phyloP scores from a whole-genome alignment of 129 eudicot species.

The Saposhnikovia divaricata region DNA sequence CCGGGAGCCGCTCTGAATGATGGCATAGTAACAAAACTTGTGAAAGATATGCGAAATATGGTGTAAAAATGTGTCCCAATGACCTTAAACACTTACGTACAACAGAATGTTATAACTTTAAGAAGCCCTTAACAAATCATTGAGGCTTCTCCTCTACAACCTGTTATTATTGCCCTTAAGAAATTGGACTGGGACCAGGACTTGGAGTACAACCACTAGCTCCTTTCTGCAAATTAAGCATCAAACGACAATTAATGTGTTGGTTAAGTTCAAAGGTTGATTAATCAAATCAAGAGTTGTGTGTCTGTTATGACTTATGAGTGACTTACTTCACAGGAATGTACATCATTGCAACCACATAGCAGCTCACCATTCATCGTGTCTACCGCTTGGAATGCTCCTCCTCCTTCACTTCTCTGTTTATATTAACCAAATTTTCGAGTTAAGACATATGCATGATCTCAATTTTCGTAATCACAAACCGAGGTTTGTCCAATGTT shows the following conservation, averaged over 20 bases:
- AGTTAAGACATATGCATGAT: background rate
- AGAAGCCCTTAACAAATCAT: background rate
- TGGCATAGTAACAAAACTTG: background rate
- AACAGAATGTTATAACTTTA: background rate
- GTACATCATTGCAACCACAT: constrained; percentile 61
- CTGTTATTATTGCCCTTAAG: background rate
- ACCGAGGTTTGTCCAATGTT: background rate
- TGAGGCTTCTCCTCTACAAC: background rate
- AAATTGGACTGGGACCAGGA: background rate
- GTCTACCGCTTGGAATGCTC: constrained; percentile 59
- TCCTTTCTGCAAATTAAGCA: background rate
- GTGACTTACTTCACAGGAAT: constrained; percentile 51
- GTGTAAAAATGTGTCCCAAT: background rate
- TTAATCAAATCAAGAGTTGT: background rate
- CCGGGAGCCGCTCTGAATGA: too few relatives aligned
- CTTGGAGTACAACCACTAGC: background rate
- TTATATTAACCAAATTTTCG: background rate
- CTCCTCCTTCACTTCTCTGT: constrained; percentile 92
- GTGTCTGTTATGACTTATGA: background rate
- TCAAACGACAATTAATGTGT: background rate
- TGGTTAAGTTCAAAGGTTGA: background rate
- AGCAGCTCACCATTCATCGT: constrained; percentile 55
- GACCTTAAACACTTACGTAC: background rate
- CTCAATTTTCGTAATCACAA: background rate
- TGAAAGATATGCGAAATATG: background rate